Evolutionary conservation across 805 yeast genomes (phyloP), one percentile per base, ranked within the genome.

Genomic region (Lipomyces yamanashiensis): DNA sequence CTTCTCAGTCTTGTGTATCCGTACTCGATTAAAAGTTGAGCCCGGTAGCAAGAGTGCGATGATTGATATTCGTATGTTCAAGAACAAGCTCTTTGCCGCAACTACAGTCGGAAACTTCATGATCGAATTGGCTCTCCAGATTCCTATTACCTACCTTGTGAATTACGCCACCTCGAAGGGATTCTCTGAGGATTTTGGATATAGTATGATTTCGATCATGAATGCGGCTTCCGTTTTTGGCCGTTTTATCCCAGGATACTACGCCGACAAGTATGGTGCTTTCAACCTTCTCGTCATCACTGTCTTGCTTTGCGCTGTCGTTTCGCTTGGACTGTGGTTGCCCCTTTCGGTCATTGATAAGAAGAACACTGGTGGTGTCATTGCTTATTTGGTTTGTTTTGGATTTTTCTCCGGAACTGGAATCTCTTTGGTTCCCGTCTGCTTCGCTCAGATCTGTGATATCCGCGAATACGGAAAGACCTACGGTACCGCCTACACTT

Each of bases 381-480:
- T 84, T 67, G 78, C 79, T 0, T 88, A 86, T 72, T 76, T 86
- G 7, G 81, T 79, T 0, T 55, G 82, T 2, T 84, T 82, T 70
- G 92, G 92, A 0, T 83, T 86, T 69, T 80, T 82, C 61, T 79
- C 84, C 37, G 86, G 90, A 2, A 82, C 88, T 19, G 84, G 88
- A 5, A 76, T 89, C 48, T 81, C 89, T 0, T 71, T 88, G 55
- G 82, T 88, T 0, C 91, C 93, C 0, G 86, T 85, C 3, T 87
- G 92, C 65, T 81, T 87, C n/a, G 83, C 89, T 0, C 82, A 83
- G 52, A 84, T 89, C 36, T 83, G 87, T n/a, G 81, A 81, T 15
- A 85, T 87, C 0, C 78, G 81, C 63, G 83, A 85, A 60, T 88
- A 87, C 72, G 92, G 92, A 19, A 85, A 84, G 66, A 75, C 88